Evolutionary conservation across 331 rosid genomes (phyloP), one percentile per base, ranked within the genome.

Genomic region (Malus hybrid): DNA sequence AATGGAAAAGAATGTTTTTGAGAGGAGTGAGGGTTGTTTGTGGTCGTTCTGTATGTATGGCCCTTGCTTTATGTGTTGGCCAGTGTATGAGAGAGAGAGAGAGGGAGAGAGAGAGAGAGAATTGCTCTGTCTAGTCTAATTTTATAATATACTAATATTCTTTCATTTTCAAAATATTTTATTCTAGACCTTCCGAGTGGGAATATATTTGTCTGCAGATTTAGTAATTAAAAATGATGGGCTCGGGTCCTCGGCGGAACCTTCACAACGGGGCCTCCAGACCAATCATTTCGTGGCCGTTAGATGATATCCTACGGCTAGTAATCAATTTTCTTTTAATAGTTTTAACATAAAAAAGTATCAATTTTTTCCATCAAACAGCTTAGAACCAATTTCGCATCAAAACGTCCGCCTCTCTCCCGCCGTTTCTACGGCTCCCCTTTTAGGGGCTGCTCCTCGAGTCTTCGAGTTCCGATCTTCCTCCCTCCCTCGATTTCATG

Each of bases 41-140:
- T 83, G 88, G 85, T 69, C 74, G 87, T 86, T 79, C 80, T 57
- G 50, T 55, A 42, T 72, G 83, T 72, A 83, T 80, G 81, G 74
- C 77, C 85, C 81, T 74, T 73, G 82, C 83, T 85, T 85, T 84
- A 85, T 83, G 72, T 22, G 0, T 4, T 57, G 24, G 29, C 74
- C 73, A 65, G 78, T 48, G 15, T 18, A 27, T 2, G 65, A 22
- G 73, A 73, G 79, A 71, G 73, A 78, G 52, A 50, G 27, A 48
- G 33, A 73, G 62, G 52, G 82, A 52, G 69, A 2, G 11, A 39
- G 46, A 39, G 46, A 28, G 29, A 28, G 29, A 28, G 29, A 28
- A 3, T 36, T 36, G 44, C 44, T 36, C 44, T 36, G 44, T 36
- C 44, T 36, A 8, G 44, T 36, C 44, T 36, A 36, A 36, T 36